Conservation (phyloP, 768 basidiomycete species). For the Leccinum uliginosum region DNA sequence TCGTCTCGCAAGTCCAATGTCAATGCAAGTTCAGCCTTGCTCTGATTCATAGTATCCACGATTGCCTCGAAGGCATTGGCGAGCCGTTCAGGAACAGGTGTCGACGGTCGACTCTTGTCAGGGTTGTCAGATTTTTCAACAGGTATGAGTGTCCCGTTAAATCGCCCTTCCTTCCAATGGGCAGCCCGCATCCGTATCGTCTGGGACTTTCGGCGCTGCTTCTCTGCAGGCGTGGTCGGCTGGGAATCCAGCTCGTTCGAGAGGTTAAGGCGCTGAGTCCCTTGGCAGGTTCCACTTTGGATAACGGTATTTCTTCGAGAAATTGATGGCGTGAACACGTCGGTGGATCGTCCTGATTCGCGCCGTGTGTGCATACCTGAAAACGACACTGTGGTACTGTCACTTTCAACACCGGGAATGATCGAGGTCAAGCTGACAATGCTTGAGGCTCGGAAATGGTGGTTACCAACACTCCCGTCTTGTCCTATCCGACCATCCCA, state of each 20-base stretch:
- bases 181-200: slow-evolving; percentile 56
- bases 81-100: slow-evolving; percentile 38
- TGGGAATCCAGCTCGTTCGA: slow-evolving; percentile 28
- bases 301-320: slow-evolving; percentile 7
- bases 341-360: background rate
- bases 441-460: slow-evolving; percentile 52
- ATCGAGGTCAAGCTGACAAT: slow-evolving; percentile 47
- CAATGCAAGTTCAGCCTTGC: slow-evolving; percentile 11
- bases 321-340: slow-evolving; percentile 3
- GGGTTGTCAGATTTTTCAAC: slow-evolving; percentile 9
- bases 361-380: background rate
- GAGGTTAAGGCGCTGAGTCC: background rate
- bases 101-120: slow-evolving; percentile 25
- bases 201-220: slow-evolving; percentile 36
- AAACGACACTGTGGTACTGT: background rate
- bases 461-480: slow-evolving; percentile 29
- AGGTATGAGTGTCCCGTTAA: slow-evolving; percentile 34
- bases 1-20: slow-evolving; percentile 13
- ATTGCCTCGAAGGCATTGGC: slow-evolving; percentile 43
- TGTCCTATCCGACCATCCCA: slow-evolving; percentile 13
- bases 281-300: slow-evolving; percentile 14
- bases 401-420: slow-evolving; percentile 24
- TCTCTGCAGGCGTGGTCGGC: slow-evolving; percentile 19
- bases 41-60: slow-evolving; percentile 37
- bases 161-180: slow-evolving; percentile 57